Base-by-base conservation (phyloP, 352 stramenopile genomes). In the Elongisporangium anandrum region DNA sequence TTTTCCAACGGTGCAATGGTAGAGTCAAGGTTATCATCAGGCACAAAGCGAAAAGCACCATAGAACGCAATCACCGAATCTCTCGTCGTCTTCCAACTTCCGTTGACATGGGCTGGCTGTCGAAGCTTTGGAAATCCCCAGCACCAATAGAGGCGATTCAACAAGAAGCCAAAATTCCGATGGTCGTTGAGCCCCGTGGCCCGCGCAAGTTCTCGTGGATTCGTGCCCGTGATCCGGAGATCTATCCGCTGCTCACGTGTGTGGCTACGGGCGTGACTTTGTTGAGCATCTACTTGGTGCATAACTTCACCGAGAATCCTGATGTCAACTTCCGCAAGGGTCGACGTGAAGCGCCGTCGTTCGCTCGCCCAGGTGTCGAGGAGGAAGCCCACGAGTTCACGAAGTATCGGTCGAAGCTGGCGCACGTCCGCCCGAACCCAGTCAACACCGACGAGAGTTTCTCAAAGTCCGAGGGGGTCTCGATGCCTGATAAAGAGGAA, bases 131-230 rank as follows among this genome's bases (percentile, higher is more conserved):
- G 34, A 16, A 12, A 4, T 45, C 34, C 0, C 34, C 34, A 1
- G 34, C 34, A 17, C 34, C 34, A 16, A 45, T 73, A 51, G 65
- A 68, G 60, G 45, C 63, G 22, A 73, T 64, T 9, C 66, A 77
- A 20, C 59, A 77, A n/a, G 63, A 77, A 38, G 65, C 66, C 21
- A 80, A 75, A 64, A 61, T 80, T 39, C 68, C 68, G 23, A 80
- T 77, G 68, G 19, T 77, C n/a, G 56, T 41, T 8, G 21, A 55
- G 3, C 50, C 65, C 20, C 47, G 52, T 17, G 19, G 53, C 15
- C 71, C 74, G 38, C 64, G 64, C 7, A 59, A 53, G 29, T 77
- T 68, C 57, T 17, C 34, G 24, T 63, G 56, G 53, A 65, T 80
- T 20, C 60, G 62, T 0, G 66, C 69, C 56, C 68, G 63, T 24